phyloP scores from a whole-genome alignment of 202 grass and related monocot species.

The Brachypodium distachyon region DNA sequence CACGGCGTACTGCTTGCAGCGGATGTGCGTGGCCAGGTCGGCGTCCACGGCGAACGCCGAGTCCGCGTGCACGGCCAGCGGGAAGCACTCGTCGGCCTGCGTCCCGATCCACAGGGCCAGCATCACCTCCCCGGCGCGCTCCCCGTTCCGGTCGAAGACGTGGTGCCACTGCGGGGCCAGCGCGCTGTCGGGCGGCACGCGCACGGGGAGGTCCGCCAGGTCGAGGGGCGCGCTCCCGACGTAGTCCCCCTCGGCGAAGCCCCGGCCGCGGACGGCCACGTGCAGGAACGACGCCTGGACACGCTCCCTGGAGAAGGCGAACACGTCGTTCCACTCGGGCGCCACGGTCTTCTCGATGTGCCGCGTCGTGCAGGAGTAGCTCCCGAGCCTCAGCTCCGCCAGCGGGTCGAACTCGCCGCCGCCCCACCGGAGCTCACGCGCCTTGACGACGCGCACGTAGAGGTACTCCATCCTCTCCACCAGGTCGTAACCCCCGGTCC shows the following conservation, averaged over 20 bases:
- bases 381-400: conserved; percentile 50
- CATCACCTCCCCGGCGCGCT: conserved; percentile 56
- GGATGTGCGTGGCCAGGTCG: conserved; percentile 50
- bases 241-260: conserved; percentile 34
- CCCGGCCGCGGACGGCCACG: conserved; percentile 44
- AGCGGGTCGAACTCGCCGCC: conserved; percentile 48
- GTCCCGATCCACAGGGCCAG: conserved; percentile 77
- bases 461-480: conserved; percentile 90
- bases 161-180: conserved; percentile 82
- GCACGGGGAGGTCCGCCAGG: conserved; percentile 51
- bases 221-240: conserved; percentile 36
- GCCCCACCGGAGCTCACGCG: conserved; percentile 37
- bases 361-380: conserved; percentile 47
- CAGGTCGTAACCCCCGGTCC: conserved; percentile 63
- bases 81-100: conserved; percentile 79
- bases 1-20: conserved; percentile 63
- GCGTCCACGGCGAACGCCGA: conserved; percentile 29
- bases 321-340: conserved; percentile 84
- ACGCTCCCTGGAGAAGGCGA: conserved; percentile 61
- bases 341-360: conserved; percentile 52
- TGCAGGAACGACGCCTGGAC: conserved; percentile 51
- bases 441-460: conserved; percentile 78
- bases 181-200: conserved; percentile 68
- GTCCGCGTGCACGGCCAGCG: conserved; percentile 63
- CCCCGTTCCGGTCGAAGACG: conserved; percentile 25